Percentiles rank a stretch among this genome's conserved stretches.
These are phyloP conservation scores for Fusarium duplospermum DNA, from an alignment of 2,329 filamentous ascomycete genomes.

Conservation along the genomic window DNA sequence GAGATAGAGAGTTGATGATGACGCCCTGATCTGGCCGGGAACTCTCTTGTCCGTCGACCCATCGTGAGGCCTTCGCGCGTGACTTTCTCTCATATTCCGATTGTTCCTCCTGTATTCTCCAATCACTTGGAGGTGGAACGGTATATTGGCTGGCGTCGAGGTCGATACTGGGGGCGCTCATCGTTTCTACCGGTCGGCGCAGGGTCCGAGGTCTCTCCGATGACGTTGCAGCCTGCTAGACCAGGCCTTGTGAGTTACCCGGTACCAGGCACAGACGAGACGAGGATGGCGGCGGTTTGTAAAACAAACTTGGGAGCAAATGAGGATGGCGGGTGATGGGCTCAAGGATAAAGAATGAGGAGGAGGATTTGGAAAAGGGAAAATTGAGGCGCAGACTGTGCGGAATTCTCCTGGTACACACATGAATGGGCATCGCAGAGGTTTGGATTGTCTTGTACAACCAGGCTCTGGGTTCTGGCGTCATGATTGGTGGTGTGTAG, in stretches of 20 bases:
- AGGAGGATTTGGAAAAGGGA: slow-evolving; percentile 4
- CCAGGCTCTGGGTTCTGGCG: slow-evolving; percentile 19
- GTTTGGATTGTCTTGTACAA: slow-evolving; percentile 27
- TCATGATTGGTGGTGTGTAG: slow-evolving; percentile 34
- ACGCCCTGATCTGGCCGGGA: slow-evolving; percentile 24
- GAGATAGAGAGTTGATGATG: slow-evolving; percentile 25
- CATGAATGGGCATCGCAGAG: not conserved
- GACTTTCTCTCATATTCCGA: slow-evolving; percentile 6
- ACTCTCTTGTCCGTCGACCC: slow-evolving; percentile 24
- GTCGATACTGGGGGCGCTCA: slow-evolving; percentile 26
- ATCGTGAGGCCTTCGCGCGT: slow-evolving; percentile 11
- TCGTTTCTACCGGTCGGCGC: slow-evolving; percentile 9
- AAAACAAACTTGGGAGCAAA: slow-evolving; percentile 10
- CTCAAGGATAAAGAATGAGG: slow-evolving; percentile 10
- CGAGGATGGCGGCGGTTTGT: slow-evolving; percentile 16
- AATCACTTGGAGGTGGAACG: not conserved
- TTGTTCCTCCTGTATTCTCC: slow-evolving; percentile 12
- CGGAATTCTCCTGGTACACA: not conserved
- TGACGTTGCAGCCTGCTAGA: slow-evolving; percentile 25
- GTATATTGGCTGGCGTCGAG: slow-evolving; percentile 18
- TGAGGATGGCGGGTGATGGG: slow-evolving; percentile 5
- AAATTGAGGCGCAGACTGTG: slow-evolving; percentile 12
- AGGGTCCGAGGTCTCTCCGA: slow-evolving; percentile 12
- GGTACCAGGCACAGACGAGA: slow-evolving; percentile 10
- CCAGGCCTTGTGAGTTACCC: slow-evolving; percentile 25